Conservation (phyloP, 1,284 basidiomycete genomes). For the Neonothopanus nambi region DNA sequence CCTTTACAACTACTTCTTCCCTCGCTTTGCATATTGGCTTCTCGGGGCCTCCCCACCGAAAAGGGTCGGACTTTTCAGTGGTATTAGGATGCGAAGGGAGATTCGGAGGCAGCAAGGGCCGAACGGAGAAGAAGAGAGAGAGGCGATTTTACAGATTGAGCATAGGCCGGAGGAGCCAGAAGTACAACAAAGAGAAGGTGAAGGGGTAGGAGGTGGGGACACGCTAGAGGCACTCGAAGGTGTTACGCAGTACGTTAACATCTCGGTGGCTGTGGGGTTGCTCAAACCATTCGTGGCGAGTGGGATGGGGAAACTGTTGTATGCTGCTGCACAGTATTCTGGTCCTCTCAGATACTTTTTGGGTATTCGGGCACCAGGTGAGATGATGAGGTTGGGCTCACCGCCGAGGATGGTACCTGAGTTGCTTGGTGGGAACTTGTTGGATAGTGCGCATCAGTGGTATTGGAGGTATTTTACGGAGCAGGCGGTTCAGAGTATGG, state of each 20-base stretch:
- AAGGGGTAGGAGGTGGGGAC: background rate
- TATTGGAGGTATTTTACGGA: slow-evolving; percentile 17
- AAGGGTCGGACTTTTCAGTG: background rate
- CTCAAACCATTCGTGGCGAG: slow-evolving; percentile 14
- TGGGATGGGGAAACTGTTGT: slow-evolving; percentile 15
- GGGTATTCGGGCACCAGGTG: slow-evolving; percentile 1
- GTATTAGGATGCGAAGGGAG: slow-evolving; percentile 1
- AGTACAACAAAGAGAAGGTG: background rate
- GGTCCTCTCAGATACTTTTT: slow-evolving; percentile 5
- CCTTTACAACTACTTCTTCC: slow-evolving; percentile 7
- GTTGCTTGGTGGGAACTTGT: background rate
- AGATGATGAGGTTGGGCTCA: background rate
- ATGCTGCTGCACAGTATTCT: slow-evolving; percentile 10
- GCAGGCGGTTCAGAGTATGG: slow-evolving; percentile 9
- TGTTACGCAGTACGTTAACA: slow-evolving; percentile 7
- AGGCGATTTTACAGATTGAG: slow-evolving; percentile 3
- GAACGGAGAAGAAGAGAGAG: slow-evolving; percentile 1
- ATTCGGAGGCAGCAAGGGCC: slow-evolving; percentile 7
- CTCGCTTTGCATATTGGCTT: slow-evolving; percentile 11
- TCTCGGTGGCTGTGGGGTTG: slow-evolving; percentile 10
- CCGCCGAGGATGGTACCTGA: slow-evolving; percentile 14
- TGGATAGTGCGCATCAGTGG: slow-evolving; percentile 9
- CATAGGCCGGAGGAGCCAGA: slow-evolving; percentile 1
- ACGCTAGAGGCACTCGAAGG: slow-evolving; percentile 1
- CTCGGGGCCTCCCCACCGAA: slow-evolving; percentile 8